A percentile compares a stretch with the other conserved stretches of the same genome.
Evolutionary conservation across 164 flowering plant genomes (phyloP).

Genomic region (Magnolia sinica): DNA sequence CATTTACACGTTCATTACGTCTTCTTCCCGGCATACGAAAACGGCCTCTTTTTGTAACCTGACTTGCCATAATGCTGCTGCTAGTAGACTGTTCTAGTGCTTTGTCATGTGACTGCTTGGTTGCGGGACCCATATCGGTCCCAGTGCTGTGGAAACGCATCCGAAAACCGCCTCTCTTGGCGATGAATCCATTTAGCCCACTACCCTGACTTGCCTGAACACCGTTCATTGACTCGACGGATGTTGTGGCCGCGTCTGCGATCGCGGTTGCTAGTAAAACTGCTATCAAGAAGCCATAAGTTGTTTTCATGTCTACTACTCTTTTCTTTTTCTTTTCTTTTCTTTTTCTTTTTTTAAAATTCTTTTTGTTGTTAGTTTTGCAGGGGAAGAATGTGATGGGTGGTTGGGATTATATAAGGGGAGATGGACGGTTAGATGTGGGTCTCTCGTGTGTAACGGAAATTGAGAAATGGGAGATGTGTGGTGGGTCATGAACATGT

Average conservation of each 20-base stretch:
- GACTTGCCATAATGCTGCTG: background rate
- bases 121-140: background rate
- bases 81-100: background rate
- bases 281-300: background rate
- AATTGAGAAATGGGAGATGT: slow-evolving; percentile 1
- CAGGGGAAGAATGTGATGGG: background rate
- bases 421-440: background rate
- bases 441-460: slow-evolving; percentile 3
- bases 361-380: background rate
- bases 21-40: background rate
- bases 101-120: background rate
- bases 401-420: background rate
- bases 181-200: background rate
- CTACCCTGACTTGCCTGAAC: background rate
- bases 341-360: too few relatives aligned
- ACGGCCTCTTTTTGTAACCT: background rate
- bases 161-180: background rate
- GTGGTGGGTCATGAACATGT: slow-evolving; percentile 1
- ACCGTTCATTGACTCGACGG: background rate
- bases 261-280: background rate
- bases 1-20: background rate
- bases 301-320: slow-evolving; percentile 2
- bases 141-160: background rate
- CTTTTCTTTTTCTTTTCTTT: too few relatives aligned
- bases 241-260: background rate